Percentiles rank a stretch among this genome's conserved stretches.
phyloP scores from a whole-genome alignment of 306 rosid species.

The Sophora flavescens region DNA sequence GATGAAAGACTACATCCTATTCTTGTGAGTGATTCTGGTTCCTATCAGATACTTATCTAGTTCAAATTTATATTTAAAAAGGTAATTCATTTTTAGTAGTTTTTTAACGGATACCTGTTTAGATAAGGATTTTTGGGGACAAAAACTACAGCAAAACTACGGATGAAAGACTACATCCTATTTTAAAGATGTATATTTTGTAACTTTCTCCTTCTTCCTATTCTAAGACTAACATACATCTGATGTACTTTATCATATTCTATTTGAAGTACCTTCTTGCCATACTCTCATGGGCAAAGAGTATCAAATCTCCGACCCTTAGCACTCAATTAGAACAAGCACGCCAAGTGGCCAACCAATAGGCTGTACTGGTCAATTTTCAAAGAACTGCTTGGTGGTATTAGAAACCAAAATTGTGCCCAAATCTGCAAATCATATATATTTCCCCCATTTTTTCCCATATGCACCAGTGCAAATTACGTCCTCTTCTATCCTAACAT shows the following conservation, averaged over 20 bases:
- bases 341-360: background rate
- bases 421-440: background rate
- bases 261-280: no score
- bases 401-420: background rate
- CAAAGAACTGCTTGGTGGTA: background rate
- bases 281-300: background rate
- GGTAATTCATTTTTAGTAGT: background rate
- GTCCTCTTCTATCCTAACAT: background rate
- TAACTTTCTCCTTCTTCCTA: background rate
- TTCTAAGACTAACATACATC: background rate
- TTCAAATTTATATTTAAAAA: background rate
- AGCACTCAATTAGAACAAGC: background rate
- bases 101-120: background rate
- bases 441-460: background rate
- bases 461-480: background rate
- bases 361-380: background rate
- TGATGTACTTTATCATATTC: background rate
- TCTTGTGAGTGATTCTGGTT: no score
- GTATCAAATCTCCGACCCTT: background rate
- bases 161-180: background rate
- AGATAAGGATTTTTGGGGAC: background rate
- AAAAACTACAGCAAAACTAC: no score
- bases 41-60: no score
- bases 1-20: no score
- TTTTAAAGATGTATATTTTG: no score